Conservation (phyloP, 345 rosid species). For the Hibiscus syriacus region DNA sequence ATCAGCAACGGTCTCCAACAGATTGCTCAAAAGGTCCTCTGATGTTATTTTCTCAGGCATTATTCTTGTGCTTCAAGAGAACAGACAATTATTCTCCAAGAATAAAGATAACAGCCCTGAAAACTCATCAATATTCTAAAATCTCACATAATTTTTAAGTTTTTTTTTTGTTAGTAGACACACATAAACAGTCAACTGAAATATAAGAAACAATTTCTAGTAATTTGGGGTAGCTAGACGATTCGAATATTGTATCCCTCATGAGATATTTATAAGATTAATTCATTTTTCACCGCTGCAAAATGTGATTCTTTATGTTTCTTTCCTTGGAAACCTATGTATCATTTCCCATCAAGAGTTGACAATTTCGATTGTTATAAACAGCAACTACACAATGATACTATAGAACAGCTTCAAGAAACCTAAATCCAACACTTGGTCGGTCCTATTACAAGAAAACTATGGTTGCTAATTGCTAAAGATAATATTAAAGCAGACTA, state of each 20-base stretch:
- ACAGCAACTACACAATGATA: neutral
- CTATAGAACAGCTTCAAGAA: neutral
- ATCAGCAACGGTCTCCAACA: slow-evolving; percentile 60
- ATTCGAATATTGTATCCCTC: too few relatives aligned
- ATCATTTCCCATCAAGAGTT: too few relatives aligned
- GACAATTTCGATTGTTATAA: neutral
- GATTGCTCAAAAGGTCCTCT: slow-evolving; percentile 44
- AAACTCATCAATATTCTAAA: neutral
- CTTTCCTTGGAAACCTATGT: too few relatives aligned
- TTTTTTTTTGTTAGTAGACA: neutral
- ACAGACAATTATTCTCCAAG: slow-evolving; percentile 1
- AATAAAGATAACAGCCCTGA: neutral
- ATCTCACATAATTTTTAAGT: neutral
- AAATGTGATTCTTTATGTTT: too few relatives aligned
- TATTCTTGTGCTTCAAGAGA: slow-evolving; percentile 23
- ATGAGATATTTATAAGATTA: too few relatives aligned
- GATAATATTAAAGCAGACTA: neutral
- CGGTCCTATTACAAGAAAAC: neutral
- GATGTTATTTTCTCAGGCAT: slow-evolving; percentile 74
- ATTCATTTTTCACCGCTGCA: too few relatives aligned
- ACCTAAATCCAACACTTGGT: neutral
- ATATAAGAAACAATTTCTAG: too few relatives aligned
- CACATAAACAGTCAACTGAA: neutral
- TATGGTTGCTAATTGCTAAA: neutral
- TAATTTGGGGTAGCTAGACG: too few relatives aligned